Evolutionary conservation across 2,329 filamentous ascomycete species (phyloP), one percentile per base, ranked within the genome.

Genomic region (Chaetomiaceae sp.): DNA sequence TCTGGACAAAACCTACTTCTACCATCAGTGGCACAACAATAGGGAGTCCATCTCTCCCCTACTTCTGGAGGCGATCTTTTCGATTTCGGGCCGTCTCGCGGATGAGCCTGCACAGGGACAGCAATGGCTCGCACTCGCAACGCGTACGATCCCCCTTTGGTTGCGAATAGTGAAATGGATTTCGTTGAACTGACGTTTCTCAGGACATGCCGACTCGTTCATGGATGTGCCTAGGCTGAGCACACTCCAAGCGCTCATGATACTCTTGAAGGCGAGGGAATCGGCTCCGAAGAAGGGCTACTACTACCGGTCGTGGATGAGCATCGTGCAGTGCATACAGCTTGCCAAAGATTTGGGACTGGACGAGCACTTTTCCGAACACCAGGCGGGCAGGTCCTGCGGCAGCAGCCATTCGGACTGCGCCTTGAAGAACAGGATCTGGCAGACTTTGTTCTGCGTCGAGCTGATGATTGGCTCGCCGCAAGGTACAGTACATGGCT

Each of bases 241-340:
- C 66, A 97, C 93, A 0, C 81, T 97, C 9, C 91, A 97, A 67
- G 91, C 89, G 3, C 72, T 95, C 51, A 69, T 96, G 36, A 83
- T 97, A 36, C 75, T 96, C 15, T 70, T 96, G 35, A 97, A 97
- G 65, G 93, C 91, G 1, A 79, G 89, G 53, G 91, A 97, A 65
- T 86, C 87, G n/a, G 82, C 86, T 8, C 90, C 91, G 0, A 95
- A 95, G 62, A 82, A 88, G 50, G 93, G 93, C 1, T 97, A 97
- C 62, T 97, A 93, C 65, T 97, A 93, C 67, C 83, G 91, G 30
- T 97, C 93, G 0, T 97, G 93, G 91, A 95, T 96, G 81, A 88
- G 86, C 5, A 81, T 95, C 17, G 91, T 95, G 43, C 88, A 90
- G 50, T 88, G 91, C 53, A 84, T 95, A 7, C 84, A 89, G 38